phyloP scores from a whole-genome alignment of 2,329 filamentous ascomycete species.

The Penicillium oxalicum region DNA sequence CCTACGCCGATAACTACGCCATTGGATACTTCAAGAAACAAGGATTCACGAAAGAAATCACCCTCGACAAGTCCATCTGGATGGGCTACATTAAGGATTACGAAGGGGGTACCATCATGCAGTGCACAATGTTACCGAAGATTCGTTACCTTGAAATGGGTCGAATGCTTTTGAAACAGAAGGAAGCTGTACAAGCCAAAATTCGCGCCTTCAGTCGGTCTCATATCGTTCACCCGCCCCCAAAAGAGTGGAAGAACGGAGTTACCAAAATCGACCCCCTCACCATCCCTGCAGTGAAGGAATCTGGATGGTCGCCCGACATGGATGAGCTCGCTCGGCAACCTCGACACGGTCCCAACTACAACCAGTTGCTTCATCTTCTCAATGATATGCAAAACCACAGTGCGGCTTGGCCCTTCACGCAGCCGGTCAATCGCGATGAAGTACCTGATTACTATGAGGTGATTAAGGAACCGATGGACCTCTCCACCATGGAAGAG shows the following conservation, averaged over 20 bases:
- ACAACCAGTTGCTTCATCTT: conserved; percentile 85
- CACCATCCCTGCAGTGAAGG: conserved; percentile 79
- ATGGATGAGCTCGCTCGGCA: conserved; percentile 97
- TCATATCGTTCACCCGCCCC: conserved; percentile 79
- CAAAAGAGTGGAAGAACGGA: conserved; percentile 76
- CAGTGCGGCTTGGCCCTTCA: conserved; percentile 87
- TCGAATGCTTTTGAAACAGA: conserved; percentile 94
- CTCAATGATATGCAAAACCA: conserved; percentile 96
- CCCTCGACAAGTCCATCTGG: conserved; percentile 81
- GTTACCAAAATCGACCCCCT: conserved; percentile 74
- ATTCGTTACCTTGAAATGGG: conserved; percentile 90
- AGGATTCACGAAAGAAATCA: conserved; percentile 97
- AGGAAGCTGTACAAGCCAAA: conserved; percentile 90
- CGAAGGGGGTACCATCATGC: conserved; percentile 98
- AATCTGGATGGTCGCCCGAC: conserved; percentile 89
- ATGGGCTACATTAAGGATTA: conserved; percentile 99
- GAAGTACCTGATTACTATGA: conserved; percentile 99
- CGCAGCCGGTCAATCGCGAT: conserved; percentile 86
- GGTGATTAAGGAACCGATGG: conserved; percentile 97
- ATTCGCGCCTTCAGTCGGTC: conserved; percentile 86
- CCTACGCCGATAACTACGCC: conserved; percentile 97
- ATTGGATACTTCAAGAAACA: conserved; percentile 99
- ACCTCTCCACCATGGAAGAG: conserved; percentile 88
- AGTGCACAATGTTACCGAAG: conserved; percentile 93
- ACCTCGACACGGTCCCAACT: conserved; percentile 91